Conservation (phyloP, 805 yeast genomes). For the Saccharomyces cerevisiae region DNA sequence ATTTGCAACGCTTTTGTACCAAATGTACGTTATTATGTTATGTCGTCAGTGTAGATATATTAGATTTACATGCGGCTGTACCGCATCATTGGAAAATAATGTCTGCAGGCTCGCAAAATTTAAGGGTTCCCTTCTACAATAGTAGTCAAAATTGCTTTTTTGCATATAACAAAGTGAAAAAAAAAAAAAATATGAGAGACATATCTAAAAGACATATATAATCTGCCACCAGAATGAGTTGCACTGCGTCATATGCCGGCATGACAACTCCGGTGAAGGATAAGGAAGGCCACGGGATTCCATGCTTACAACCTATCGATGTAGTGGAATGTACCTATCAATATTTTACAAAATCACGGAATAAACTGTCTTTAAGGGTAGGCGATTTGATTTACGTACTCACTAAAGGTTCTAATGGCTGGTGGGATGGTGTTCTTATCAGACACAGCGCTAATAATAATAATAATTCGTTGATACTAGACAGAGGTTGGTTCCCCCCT, state of each 20-base stretch:
- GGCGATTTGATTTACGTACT: conserved; percentile 69
- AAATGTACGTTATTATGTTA: background rate
- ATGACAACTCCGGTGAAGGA: background rate
- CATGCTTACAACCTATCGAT: background rate
- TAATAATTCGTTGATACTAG: background rate
- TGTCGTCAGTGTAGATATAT: background rate
- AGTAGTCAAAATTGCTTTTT: background rate
- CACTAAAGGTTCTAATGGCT: conserved; percentile 54
- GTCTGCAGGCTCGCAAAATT: background rate
- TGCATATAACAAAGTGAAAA: background rate
- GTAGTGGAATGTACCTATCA: background rate
- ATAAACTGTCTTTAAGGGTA: conserved; percentile 21
- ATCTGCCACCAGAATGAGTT: background rate
- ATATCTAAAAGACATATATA: background rate
- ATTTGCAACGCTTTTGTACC: background rate
- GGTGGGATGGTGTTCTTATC: conserved; percentile 70
- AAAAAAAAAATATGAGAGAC: background rate
- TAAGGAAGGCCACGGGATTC: background rate
- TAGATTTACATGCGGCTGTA: background rate
- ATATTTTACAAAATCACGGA: background rate
- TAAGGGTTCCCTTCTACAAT: background rate
- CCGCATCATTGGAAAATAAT: background rate
- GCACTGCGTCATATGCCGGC: background rate
- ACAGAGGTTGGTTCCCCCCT: conserved; percentile 85
- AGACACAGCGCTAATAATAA: background rate